Conservation (phyloP, 1,284 basidiomycete species). For the Ceratobasidium sp. region DNA sequence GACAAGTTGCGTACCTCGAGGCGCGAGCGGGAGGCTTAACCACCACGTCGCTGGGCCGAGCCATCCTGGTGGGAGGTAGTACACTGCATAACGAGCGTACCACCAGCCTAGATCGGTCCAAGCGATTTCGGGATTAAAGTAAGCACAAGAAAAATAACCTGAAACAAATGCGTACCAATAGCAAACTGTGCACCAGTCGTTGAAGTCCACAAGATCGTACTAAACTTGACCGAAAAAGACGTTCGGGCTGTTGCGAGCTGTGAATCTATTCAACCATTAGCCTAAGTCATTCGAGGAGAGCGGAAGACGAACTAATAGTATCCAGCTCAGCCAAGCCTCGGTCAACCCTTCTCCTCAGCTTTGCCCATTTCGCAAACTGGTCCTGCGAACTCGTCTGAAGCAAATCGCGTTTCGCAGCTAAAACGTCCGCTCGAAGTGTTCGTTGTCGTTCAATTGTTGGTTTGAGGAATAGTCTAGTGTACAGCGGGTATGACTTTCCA, state of each 20-base stretch:
- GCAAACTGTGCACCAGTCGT: constrained; percentile 87
- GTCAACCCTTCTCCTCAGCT: constrained; percentile 89
- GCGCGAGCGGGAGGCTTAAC: constrained; percentile 85
- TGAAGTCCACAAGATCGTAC: constrained; percentile 77
- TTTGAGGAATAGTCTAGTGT: constrained; percentile 74
- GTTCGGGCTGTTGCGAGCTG: constrained; percentile 74
- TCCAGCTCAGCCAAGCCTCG: constrained; percentile 96
- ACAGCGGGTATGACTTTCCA: constrained; percentile 73
- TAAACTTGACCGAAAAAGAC: constrained; percentile 81
- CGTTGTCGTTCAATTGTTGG: constrained; percentile 68
- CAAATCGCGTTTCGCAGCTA: constrained; percentile 86
- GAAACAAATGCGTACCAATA: constrained; percentile 56
- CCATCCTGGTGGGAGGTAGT: constrained; percentile 91
- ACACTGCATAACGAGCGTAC: constrained; percentile 89
- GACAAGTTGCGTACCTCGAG: constrained; percentile 65
- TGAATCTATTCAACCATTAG: constrained; percentile 65
- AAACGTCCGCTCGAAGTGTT: constrained; percentile 79
- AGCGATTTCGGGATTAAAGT: neutral
- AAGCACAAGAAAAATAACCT: neutral
- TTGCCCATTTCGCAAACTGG: constrained; percentile 99
- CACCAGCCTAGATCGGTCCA: constrained; percentile 71
- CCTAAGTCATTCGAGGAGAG: neutral
- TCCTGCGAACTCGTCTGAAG: constrained; percentile 94
- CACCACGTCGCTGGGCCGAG: constrained; percentile 86
- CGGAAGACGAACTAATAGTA: constrained; percentile 78